A percentile compares a stretch with the other conserved stretches of the same genome.
phyloP scores from a whole-genome alignment of 805 yeast species.

The Wickerhamomyces canadensis region DNA sequence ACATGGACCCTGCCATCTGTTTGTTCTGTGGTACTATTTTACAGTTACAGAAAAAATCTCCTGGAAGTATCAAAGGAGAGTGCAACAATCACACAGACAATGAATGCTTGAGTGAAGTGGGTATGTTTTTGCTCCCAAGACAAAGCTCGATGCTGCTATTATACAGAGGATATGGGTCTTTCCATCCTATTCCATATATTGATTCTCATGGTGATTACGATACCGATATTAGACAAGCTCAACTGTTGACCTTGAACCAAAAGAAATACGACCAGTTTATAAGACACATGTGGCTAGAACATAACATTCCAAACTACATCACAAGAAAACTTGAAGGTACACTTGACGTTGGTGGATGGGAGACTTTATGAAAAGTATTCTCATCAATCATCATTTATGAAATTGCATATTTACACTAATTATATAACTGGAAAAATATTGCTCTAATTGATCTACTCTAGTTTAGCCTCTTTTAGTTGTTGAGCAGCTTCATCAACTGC shows the following conservation, averaged over 20 bases:
- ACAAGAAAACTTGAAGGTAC: conserved; percentile 76
- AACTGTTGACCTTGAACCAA: conserved; percentile 62
- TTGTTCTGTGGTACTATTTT: conserved; percentile 71
- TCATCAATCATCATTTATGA: no score
- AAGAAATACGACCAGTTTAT: conserved; percentile 61
- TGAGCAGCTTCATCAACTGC: conserved; percentile 30
- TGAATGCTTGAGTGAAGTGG: conserved; percentile 62
- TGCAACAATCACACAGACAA: conserved; percentile 67
- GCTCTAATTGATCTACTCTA: conserved; percentile 26
- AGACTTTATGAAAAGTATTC: conserved; percentile 45
- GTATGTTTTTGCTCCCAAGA: conserved; percentile 69
- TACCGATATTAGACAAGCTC: conserved; percentile 61
- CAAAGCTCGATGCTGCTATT: conserved; percentile 59
- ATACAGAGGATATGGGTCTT: conserved; percentile 76
- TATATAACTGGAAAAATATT: neutral
- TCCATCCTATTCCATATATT: conserved; percentile 75
- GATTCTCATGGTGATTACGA: conserved; percentile 86
- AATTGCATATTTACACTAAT: no score
- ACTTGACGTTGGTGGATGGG: conserved; percentile 95
- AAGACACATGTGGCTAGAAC: conserved; percentile 69
- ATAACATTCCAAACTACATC: conserved; percentile 69
- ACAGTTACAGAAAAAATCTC: conserved; percentile 57
- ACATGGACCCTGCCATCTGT: conserved; percentile 78
- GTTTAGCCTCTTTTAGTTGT: conserved; percentile 33
- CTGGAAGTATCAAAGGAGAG: conserved; percentile 59